Percentiles rank a stretch among this genome's conserved stretches.
Evolutionary conservation across 2,329 filamentous ascomycete species (phyloP).

Genomic region (Ophiocordyceps camponoti-leonardi): DNA sequence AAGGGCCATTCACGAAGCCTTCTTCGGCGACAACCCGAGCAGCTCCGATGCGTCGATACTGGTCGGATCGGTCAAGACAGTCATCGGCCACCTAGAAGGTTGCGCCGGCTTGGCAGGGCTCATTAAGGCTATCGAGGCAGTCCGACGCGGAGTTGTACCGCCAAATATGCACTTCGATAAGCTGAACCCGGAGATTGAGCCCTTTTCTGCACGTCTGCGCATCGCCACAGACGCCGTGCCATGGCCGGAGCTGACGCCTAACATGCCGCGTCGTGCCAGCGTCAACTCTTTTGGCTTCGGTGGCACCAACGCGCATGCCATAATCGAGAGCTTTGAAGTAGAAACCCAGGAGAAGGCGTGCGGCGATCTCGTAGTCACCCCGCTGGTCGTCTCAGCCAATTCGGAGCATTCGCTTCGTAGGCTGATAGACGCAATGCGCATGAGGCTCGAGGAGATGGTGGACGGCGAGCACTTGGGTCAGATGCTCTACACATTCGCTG

Average conservation of each 20-base stretch:
- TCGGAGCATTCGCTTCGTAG: not conserved
- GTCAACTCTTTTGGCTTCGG: conserved; percentile 33
- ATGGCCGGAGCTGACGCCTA: conserved; percentile 7
- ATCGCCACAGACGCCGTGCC: conserved; percentile 6
- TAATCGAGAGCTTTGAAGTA: conserved; percentile 10
- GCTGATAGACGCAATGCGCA: not conserved
- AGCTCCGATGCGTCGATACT: not conserved
- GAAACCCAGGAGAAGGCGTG: not conserved
- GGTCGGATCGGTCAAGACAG: conserved; percentile 12
- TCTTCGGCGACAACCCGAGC: conserved; percentile 9
- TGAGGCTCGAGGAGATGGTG: not conserved
- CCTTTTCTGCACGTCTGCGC: conserved; percentile 7
- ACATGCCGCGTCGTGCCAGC: conserved; percentile 18
- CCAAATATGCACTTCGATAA: conserved; percentile 14
- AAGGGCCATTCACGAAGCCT: conserved; percentile 19
- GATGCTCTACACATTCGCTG: not conserved
- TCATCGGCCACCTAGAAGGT: conserved; percentile 11
- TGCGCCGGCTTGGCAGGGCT: conserved; percentile 9
- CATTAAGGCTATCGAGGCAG: conserved; percentile 5
- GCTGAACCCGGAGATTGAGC: conserved; percentile 10
- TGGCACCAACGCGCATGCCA: conserved; percentile 27
- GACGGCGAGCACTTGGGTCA: not conserved
- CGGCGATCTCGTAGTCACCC: not conserved
- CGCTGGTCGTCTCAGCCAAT: not conserved
- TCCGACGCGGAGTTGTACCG: conserved; percentile 8